Percentiles rank a stretch among this genome's conserved stretches.
phyloP scores from a whole-genome alignment of 352 stramenopile species.

The Phytophthora fragariaefolia region DNA sequence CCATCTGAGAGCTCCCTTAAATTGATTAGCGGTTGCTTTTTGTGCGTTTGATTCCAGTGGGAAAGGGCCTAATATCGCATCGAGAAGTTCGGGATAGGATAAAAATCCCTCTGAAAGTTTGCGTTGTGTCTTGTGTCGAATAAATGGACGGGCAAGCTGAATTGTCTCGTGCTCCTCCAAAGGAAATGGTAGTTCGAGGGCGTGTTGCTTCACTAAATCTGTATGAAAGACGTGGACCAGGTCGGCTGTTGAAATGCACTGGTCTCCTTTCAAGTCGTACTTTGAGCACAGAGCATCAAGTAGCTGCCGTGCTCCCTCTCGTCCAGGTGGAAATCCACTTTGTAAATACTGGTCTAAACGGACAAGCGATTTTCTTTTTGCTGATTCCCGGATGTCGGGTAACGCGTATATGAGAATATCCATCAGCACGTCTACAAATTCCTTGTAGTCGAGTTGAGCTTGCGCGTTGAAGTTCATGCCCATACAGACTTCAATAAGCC shows the following conservation, averaged over 20 bases:
- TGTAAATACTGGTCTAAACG: constrained; percentile 49
- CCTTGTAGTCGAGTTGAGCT: constrained; percentile 56
- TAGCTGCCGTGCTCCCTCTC: constrained; percentile 24
- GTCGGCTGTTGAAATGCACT: constrained; percentile 46
- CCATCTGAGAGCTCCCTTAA: constrained; percentile 25
- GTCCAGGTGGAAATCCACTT: constrained; percentile 43
- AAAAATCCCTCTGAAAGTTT: constrained; percentile 27
- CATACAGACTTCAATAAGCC: constrained; percentile 64
- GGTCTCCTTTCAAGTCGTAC: constrained; percentile 48
- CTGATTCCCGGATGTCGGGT: constrained; percentile 25
- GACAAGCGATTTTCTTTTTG: constrained; percentile 26
- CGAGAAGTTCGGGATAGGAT: constrained; percentile 45
- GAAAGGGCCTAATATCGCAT: constrained; percentile 39
- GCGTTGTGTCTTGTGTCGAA: constrained; percentile 10
- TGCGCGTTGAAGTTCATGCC: constrained; percentile 68
- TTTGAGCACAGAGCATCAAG: constrained; percentile 54
- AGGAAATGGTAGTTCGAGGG: constrained; percentile 36
- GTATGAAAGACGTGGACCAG: constrained; percentile 43
- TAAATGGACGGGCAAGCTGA: constrained; percentile 27
- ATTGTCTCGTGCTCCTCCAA: constrained; percentile 47
- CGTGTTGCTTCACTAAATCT: constrained; percentile 50
- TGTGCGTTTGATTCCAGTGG: not conserved
- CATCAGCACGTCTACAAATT: constrained; percentile 56
- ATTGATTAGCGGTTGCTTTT: not conserved
- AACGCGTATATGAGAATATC: constrained; percentile 66